Base-by-base conservation (phyloP, 805 yeast genomes). In the Kodamaea sagamina region DNA sequence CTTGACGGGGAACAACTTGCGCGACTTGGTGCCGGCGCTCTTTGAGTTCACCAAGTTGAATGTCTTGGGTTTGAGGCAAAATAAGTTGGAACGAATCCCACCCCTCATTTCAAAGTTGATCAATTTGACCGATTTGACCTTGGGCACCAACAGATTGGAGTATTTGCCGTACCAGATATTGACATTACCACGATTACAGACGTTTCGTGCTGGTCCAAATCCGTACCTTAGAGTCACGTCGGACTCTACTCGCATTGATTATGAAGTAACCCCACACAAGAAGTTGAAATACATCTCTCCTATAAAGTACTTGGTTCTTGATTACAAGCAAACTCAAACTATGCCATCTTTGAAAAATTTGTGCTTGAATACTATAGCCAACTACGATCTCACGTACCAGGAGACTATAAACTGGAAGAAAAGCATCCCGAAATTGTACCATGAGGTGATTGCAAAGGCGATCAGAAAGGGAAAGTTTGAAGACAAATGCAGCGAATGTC, bases 151-250 rank as follows among this genome's bases (percentile, higher is more conserved):
- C 52, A 68, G 75, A 43, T 54, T 81, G 28, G 69, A 68, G 39
- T 75, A 65, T 42, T 57, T 81, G 13, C 86, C 86, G 0, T 72
- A 69, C 46, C 77, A 77, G 46, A 72, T 81, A 5, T 57, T 81
- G n/a, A 61, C 70, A 4, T 58, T 81, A 10, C 61, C 69, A 1
- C 53, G 62, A 2, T 54, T 81, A 24, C 58, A 62, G 13, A 68
- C 71, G 1, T 60, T 81, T n/a, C 62, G 77, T 10, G 74, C 82
- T 0, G 74, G 84, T 22, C 85, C 85, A 1, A 81, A 81, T 48
- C 77, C 78, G 6, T 64, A 66, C 41, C 32, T 54, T 39, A 41
- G 50, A 11, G 54, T 56, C 17, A 56, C 63, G 7, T 58, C 44
- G 2, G 65, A 59, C 39, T 72, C 68, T 4, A n/a, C 13, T 4